Evolutionary conservation across 2,329 filamentous ascomycete genomes (phyloP).

Genomic region (Colletotrichum sp.): DNA sequence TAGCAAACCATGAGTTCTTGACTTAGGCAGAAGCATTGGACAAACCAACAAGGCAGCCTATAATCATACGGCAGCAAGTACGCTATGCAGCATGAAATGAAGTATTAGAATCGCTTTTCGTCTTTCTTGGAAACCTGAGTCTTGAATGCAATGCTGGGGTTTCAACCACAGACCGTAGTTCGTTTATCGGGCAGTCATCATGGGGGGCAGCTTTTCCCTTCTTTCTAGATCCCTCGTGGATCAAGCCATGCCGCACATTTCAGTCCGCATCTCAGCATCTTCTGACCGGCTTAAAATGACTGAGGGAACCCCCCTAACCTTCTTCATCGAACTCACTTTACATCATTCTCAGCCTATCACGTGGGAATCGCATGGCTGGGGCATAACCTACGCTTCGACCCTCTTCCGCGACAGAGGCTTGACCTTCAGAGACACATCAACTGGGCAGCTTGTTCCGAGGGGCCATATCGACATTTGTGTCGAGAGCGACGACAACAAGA

Average conservation of each 20-base stretch:
- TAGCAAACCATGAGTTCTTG: too few relatives aligned
- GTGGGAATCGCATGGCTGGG: fast-evolving
- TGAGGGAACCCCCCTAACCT: not conserved
- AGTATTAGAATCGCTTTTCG: too few relatives aligned
- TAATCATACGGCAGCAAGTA: too few relatives aligned
- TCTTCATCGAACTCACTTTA: not conserved
- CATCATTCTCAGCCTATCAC: not conserved
- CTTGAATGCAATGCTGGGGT: too few relatives aligned
- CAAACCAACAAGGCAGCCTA: too few relatives aligned
- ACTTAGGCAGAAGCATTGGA: too few relatives aligned
- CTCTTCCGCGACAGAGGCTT: not conserved
- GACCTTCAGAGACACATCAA: not conserved
- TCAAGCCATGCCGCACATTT: not conserved
- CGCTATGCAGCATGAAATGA: too few relatives aligned
- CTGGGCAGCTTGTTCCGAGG: not conserved
- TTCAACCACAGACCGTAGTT: too few relatives aligned
- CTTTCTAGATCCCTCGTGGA: too few relatives aligned
- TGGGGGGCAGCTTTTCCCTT: too few relatives aligned
- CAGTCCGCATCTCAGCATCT: not conserved
- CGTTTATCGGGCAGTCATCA: too few relatives aligned
- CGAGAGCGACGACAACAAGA: fast-evolving
- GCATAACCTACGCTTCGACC: not conserved
- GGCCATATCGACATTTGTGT: not conserved
- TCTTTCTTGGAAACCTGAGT: too few relatives aligned
- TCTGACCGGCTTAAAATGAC: not conserved